These are phyloP conservation scores for Samsoniella hepiali DNA, from an alignment of 2,329 filamentous ascomycete species.

Conservation along the genomic window DNA sequence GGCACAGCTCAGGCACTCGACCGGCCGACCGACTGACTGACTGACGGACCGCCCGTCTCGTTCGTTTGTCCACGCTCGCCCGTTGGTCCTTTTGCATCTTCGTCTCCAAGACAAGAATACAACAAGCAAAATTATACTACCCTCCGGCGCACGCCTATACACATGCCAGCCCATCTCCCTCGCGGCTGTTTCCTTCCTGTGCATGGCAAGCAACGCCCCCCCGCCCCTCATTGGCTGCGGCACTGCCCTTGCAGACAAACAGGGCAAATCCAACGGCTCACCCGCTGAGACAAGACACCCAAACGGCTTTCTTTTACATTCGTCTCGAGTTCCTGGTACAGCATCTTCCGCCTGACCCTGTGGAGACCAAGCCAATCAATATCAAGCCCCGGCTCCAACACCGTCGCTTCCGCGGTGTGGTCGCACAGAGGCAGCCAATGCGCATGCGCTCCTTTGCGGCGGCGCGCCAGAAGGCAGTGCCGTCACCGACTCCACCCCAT, in stretches of 20 bases:
- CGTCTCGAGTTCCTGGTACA: slow-evolving; percentile 2
- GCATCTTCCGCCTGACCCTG: slow-evolving; percentile 11
- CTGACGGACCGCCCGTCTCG: neutral
- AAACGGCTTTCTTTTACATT: neutral
- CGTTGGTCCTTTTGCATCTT: slow-evolving; percentile 1
- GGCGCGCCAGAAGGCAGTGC: neutral
- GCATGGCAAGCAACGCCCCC: neutral
- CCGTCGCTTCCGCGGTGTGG: slow-evolving; percentile 4
- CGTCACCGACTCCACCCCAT: neutral
- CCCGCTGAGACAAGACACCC: slow-evolving; percentile 11
- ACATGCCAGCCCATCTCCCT: neutral
- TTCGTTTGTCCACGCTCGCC: neutral
- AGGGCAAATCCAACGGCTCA: slow-evolving; percentile 9
- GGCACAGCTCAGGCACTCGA: neutral
- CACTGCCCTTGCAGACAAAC: neutral
- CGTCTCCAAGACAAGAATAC: neutral
- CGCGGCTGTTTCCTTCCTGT: neutral
- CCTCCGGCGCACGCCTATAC: neutral
- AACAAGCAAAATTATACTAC: neutral
- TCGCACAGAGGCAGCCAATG: neutral
- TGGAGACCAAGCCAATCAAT: neutral
- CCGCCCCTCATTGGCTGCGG: neutral
- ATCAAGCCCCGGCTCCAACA: slow-evolving; percentile 8
- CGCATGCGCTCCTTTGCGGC: neutral
- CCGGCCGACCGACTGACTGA: too few relatives aligned